Conservation (phyloP, 208 protist genomes). For the Trypanosoma lewisi region DNA sequence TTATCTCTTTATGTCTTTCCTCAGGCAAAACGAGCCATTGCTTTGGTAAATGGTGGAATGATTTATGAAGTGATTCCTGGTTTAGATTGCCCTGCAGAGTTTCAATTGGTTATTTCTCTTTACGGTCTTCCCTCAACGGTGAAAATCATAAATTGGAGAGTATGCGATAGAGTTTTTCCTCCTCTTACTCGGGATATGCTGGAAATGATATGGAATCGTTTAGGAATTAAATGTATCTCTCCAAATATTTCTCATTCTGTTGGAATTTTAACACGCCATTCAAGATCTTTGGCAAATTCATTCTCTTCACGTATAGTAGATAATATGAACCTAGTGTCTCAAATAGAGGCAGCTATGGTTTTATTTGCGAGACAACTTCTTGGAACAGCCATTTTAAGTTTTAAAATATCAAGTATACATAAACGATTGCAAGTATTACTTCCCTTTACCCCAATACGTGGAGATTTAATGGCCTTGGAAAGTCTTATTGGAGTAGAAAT, state of each 20-base stretch:
- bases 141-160: conserved; percentile 42
- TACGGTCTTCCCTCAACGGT: conserved; percentile 36
- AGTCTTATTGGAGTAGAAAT: conserved; percentile 12
- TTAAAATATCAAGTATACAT: conserved; percentile 27
- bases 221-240: conserved; percentile 25
- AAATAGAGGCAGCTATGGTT: conserved; percentile 75
- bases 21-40: conserved; percentile 35
- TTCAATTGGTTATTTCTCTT: conserved; percentile 46
- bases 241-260: conserved; percentile 35
- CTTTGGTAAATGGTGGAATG: conserved; percentile 40
- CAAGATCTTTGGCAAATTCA: conserved; percentile 5
- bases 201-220: conserved; percentile 12
- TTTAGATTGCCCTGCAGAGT: conserved; percentile 24
- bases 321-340: conserved; percentile 39
- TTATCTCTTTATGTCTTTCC: conserved; percentile 19
- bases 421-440: conserved; percentile 48
- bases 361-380: conserved; percentile 75
- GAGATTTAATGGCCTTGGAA: conserved; percentile 19
- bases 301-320: conserved; percentile 8
- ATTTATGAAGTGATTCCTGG: conserved; percentile 39
- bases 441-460: conserved; percentile 64
- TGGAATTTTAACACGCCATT: conserved; percentile 30
- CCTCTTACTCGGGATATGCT: conserved; percentile 13
- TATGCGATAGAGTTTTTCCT: conserved; percentile 15
- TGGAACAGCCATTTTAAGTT: conserved; percentile 38